phyloP scores from a whole-genome alignment of 805 yeast species.

The Blastobotrys muscicola region DNA sequence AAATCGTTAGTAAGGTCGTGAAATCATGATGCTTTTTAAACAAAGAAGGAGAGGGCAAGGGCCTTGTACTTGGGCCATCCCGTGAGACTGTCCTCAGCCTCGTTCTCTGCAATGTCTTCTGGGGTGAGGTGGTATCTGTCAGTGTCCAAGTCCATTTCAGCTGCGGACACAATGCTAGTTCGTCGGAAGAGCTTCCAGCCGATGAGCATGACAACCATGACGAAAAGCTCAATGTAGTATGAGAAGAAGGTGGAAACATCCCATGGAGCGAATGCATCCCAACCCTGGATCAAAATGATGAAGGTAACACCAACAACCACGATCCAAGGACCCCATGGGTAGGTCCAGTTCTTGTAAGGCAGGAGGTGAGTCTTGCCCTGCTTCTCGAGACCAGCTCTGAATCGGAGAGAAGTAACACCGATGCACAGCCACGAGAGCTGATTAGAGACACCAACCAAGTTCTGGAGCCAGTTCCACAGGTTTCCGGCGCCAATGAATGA shows the following conservation, averaged over 20 bases:
- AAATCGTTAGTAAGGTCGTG: neutral
- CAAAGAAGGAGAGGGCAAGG: slow-evolving; percentile 5
- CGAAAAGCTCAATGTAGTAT: slow-evolving; percentile 52
- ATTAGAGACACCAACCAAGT: slow-evolving; percentile 53
- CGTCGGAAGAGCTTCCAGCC: slow-evolving; percentile 54
- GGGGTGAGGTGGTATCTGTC: slow-evolving; percentile 53
- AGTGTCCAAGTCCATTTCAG: slow-evolving; percentile 69
- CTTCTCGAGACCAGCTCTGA: slow-evolving; percentile 36
- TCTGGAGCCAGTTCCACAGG: slow-evolving; percentile 43
- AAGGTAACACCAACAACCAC: slow-evolving; percentile 39
- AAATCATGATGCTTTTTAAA: neutral
- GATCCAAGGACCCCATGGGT: slow-evolving; percentile 42
- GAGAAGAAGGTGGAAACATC: slow-evolving; percentile 52
- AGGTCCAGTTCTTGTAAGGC: slow-evolving; percentile 42
- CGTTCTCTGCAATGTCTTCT: slow-evolving; percentile 38
- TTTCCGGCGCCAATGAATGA: slow-evolving; percentile 46
- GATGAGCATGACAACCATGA: slow-evolving; percentile 43
- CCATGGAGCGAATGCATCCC: slow-evolving; percentile 61
- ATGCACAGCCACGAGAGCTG: slow-evolving; percentile 56
- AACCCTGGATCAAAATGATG: slow-evolving; percentile 51
- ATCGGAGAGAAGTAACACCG: slow-evolving; percentile 44
- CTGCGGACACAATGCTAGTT: slow-evolving; percentile 54
- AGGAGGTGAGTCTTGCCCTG: slow-evolving; percentile 34
- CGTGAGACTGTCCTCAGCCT: slow-evolving; percentile 25
- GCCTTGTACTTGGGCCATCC: slow-evolving; percentile 9